phyloP scores from a whole-genome alignment of 306 rosid genomes.

The Benincasa hispida region DNA sequence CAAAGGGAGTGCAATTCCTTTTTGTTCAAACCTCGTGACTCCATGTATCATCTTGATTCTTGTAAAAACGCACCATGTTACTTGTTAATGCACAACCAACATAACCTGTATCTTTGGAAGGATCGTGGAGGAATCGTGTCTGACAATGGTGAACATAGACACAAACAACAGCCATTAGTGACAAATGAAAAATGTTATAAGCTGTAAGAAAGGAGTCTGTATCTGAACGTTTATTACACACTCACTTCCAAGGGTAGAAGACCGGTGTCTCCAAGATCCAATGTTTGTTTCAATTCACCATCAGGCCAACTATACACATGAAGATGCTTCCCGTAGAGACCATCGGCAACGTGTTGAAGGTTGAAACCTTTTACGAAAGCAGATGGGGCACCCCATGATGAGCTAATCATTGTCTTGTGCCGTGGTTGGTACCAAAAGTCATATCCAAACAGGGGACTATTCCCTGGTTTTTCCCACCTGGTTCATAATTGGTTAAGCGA shows the following conservation, averaged over 20 bases:
- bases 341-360: slow-evolving; percentile 68
- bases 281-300: slow-evolving; percentile 81
- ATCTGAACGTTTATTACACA: not conserved
- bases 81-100: slow-evolving; percentile 83
- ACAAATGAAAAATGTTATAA: not conserved
- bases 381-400: slow-evolving; percentile 95
- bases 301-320: slow-evolving; percentile 86
- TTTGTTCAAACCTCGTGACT: slow-evolving; percentile 62
- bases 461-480: slow-evolving; percentile 97
- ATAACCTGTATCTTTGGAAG: slow-evolving; percentile 81
- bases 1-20: not conserved
- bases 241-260: slow-evolving; percentile 77
- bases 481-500: not conserved
- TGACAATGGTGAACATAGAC: slow-evolving; percentile 19
- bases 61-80: slow-evolving; percentile 78
- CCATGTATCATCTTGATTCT: slow-evolving; percentile 67
- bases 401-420: slow-evolving; percentile 82
- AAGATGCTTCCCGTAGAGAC: slow-evolving; percentile 79
- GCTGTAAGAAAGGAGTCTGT: not conserved
- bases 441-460: slow-evolving; percentile 82
- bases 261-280: slow-evolving; percentile 83
- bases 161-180: not conserved
- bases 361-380: slow-evolving; percentile 77
- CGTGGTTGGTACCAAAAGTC: slow-evolving; percentile 98
- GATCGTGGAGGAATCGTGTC: slow-evolving; percentile 88